Base-by-base conservation (phyloP, 2,329 filamentous ascomycete genomes). In the Penicillium expansum region DNA sequence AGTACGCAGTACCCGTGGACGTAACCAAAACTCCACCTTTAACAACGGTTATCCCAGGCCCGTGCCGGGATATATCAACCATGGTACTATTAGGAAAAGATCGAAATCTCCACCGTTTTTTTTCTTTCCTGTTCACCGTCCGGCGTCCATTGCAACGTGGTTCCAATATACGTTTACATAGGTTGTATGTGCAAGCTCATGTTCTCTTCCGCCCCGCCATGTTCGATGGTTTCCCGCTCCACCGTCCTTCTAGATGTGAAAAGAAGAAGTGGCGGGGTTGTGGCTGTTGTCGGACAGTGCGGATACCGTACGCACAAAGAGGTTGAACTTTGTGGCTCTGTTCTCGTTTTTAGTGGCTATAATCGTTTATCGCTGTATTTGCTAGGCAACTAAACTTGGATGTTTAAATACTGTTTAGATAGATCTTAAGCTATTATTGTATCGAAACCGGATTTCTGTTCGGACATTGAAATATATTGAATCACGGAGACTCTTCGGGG, bases 31-130 rank as follows among this genome's bases (percentile, higher is more conserved):
- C 58, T 66, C 64, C 63, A 65, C 64, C 29, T 37, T 52, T 38
- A 62, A 61, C 56, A 64, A 60, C 59, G 63, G 64, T 62, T 64
- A 42, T 62, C 20, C 39, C 18, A 59, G 64, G 64, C 60, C 63
- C 63, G 64, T 60, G 52, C 64, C 64, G 64, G 57, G 24, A 20
- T 29, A 7, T 16, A 59, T 43, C 55, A 63, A 63, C 64, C 63
- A 65, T 59, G 63, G 63, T 62, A 57, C 24, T 32, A 24, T 27
- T 16, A 2, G 42, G 37, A 18, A 22, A 41, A 47, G 29, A 30
- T 29, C 35, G 18, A 56, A 56, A 54, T 47, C 8, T 13, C 29
- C n/a, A 58, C 57, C 22, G 38, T 43, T 55, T 58, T 37, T 37
- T 47, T 16, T 32, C 24, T 55, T 27, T 35, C 33, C 43, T 52